A percentile compares a stretch with the other conserved stretches of the same genome.
These are phyloP conservation scores for Xylaria sp. DNA, from an alignment of 2,329 filamentous ascomycete species.

Conservation along the genomic window DNA sequence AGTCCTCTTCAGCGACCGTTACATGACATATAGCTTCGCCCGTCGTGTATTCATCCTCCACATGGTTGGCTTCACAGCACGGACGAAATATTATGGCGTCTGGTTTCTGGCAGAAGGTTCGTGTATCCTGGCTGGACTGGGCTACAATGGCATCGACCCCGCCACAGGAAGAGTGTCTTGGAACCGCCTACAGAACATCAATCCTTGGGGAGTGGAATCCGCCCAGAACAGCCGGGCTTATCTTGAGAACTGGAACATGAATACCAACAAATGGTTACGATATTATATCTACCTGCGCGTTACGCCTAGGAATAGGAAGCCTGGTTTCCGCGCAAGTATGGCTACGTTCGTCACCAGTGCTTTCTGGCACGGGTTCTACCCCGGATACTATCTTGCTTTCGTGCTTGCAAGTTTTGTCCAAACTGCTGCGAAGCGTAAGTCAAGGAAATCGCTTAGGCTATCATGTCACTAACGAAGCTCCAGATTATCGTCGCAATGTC, in stretches of 20 bases:
- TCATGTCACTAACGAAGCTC: constrained; percentile 32
- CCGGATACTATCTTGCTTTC: constrained; percentile 94
- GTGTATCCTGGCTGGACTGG: constrained; percentile 92
- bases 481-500: constrained; percentile 88
- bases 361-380: constrained; percentile 98
- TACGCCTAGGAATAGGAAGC: constrained; percentile 94
- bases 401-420: constrained; percentile 91
- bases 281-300: constrained; percentile 97
- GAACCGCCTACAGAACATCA: constrained; percentile 89
- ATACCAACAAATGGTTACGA: constrained; percentile 95
- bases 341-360: constrained; percentile 95
- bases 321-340: constrained; percentile 92
- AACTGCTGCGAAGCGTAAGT: constrained; percentile 91
- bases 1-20: constrained; percentile 73
- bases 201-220: constrained; percentile 84
- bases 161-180: constrained; percentile 87
- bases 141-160: constrained; percentile 92
- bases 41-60: constrained; percentile 83
- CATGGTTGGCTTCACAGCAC: constrained; percentile 82
- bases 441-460: not conserved
- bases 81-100: constrained; percentile 96
- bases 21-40: constrained; percentile 73
- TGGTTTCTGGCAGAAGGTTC: constrained; percentile 94
- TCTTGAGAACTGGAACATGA: constrained; percentile 96
- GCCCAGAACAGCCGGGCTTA: constrained; percentile 96